Conservation (phyloP, 129 eudicot species). For the Arctium minus region DNA sequence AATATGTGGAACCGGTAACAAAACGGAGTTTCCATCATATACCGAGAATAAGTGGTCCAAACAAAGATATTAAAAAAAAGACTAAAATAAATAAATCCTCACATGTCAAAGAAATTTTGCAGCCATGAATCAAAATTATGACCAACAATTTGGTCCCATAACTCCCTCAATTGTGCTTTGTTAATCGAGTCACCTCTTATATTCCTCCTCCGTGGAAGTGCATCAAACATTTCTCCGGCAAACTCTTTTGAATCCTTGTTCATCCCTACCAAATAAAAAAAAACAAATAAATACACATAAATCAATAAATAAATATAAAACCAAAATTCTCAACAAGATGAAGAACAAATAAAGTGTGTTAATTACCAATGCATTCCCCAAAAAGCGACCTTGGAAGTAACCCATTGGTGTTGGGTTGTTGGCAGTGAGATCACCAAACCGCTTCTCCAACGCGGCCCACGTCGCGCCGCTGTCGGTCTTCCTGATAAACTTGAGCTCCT, state of each 20-base stretch:
- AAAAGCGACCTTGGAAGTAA: slow-evolving; percentile 62
- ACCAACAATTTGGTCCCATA: slow-evolving; percentile 64
- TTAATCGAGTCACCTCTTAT: slow-evolving; percentile 43
- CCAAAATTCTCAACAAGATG: neutral
- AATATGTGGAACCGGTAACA: too few relatives aligned
- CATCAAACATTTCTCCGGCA: slow-evolving; percentile 64
- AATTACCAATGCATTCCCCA: slow-evolving; percentile 71
- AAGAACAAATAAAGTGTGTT: neutral
- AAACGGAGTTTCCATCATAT: too few relatives aligned
- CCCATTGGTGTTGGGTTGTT: slow-evolving; percentile 33
- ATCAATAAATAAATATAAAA: neutral
- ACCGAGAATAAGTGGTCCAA: too few relatives aligned
- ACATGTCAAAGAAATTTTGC: slow-evolving; percentile 74
- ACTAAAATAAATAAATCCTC: neutral
- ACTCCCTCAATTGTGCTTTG: slow-evolving; percentile 51
- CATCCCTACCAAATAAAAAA: slow-evolving; percentile 41
- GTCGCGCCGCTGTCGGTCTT: slow-evolving; percentile 57
- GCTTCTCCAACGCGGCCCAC: slow-evolving; percentile 51
- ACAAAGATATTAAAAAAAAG: too few relatives aligned
- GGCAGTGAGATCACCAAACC: slow-evolving; percentile 42
- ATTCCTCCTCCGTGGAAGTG: slow-evolving; percentile 47
- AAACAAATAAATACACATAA: neutral
- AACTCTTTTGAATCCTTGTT: slow-evolving; percentile 56
- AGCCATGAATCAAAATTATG: slow-evolving; percentile 82
- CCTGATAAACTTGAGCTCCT: slow-evolving; percentile 60